Base-by-base conservation (phyloP, 768 basidiomycete genomes). In the Lactarius indigo region DNA sequence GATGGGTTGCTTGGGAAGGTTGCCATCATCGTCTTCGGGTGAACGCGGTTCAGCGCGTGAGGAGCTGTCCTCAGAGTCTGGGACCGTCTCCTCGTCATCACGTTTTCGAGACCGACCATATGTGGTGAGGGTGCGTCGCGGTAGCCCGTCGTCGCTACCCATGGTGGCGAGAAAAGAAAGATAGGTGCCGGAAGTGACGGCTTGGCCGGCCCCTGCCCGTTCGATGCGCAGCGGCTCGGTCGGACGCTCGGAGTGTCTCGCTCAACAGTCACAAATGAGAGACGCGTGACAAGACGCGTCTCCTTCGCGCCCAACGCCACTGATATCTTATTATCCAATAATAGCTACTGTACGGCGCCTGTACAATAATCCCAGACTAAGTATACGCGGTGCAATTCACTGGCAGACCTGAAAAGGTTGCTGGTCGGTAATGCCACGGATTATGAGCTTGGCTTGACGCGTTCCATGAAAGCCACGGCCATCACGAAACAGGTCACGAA, bases 71-170 rank as follows among this genome's bases (percentile, higher is more conserved):
- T 71, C 70, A n/a, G 70, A 66, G 58, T 70, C 70, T 42, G 68
- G 69, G 42, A 66, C 65, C 41, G 59, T 56, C 56, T 69, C 70
- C 41, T 64, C 69, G 37, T 71, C 65, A 5, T 64, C 58, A 4
- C 35, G n/a, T 20, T 23, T 60, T n/a, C 26, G 57, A 44, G 66
- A 64, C 69, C 59, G 59, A n/a, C 61, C 57, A 26, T 61, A 61
- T 9, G 67, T 66, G 59, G 59, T 61, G 15, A 58, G 52, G 69
- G 72, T 39, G 77, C 74, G 52, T 79, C 78, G 8, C 76, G 76
- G 18, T 78, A 75, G 31, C 73, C 57, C 13, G 77, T 79, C 18
- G 79, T 30, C 18, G 9, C 39, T 47, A 17, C 6, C 3, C 66
- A 68, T 68, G 66, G 52, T 64, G 62, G 65, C n/a, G 26, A 50